These are phyloP conservation scores for Starmera dryadoides DNA, from an alignment of 805 yeast species.

Conservation along the genomic window DNA sequence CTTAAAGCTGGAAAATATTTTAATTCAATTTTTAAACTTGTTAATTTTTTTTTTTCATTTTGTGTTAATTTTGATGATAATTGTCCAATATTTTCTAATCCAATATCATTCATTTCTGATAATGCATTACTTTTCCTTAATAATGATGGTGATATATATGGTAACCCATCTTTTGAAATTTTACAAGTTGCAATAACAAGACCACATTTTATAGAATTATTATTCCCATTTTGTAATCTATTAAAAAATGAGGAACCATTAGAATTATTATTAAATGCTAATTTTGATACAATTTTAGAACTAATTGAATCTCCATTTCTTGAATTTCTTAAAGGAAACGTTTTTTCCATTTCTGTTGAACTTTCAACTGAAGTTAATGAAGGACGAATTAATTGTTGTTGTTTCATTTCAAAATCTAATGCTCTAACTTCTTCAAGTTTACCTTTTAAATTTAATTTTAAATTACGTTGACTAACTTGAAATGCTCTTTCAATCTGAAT, in stretches of 20 bases:
- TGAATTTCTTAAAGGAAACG: slow-evolving; percentile 17
- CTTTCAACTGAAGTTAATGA: background rate
- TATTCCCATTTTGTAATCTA: background rate
- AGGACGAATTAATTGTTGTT: slow-evolving; percentile 7
- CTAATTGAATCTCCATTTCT: slow-evolving; percentile 8
- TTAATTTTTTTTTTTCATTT: slow-evolving; percentile 20
- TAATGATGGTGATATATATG: slow-evolving; percentile 30
- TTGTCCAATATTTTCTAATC: slow-evolving; percentile 26
- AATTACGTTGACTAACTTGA: slow-evolving; percentile 9
- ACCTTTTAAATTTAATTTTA: slow-evolving; percentile 11
- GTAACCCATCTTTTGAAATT: slow-evolving; percentile 27
- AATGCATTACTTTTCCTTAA: slow-evolving; percentile 28
- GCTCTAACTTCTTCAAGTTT: slow-evolving; percentile 8
- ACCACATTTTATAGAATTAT: slow-evolving; percentile 19
- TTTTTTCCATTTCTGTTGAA: background rate
- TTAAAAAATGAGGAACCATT: slow-evolving; percentile 3
- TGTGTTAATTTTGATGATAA: slow-evolving; percentile 20
- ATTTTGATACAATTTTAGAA: slow-evolving; percentile 9
- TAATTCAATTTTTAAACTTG: slow-evolving; percentile 21
- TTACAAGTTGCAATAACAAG: slow-evolving; percentile 21
- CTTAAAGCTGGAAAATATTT: slow-evolving; percentile 19
- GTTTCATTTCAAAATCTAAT: slow-evolving; percentile 11
- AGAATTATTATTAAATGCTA: slow-evolving; percentile 1
- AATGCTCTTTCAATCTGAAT: slow-evolving; percentile 8
- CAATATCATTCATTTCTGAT: slow-evolving; percentile 24